Evolutionary conservation across 352 stramenopile genomes (phyloP), one percentile per base, ranked within the genome.

Genomic region (Globisporangium nunn): DNA sequence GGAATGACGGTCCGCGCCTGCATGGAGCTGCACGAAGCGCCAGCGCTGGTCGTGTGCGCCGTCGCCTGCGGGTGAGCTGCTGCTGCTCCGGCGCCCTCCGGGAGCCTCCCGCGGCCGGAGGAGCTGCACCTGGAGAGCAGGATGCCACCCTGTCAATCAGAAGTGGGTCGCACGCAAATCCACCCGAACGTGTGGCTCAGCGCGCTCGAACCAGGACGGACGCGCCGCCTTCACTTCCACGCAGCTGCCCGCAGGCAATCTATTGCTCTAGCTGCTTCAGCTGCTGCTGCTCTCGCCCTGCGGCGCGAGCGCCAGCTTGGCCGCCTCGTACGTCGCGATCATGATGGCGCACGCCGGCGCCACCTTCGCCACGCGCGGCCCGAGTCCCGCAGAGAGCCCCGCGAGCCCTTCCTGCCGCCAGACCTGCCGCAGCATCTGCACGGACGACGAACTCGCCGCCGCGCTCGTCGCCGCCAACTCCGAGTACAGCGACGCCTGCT

Each of bases 281-380:
- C 3, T 55, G n/a, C 18, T 55, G 8, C 23, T 33, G 12, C 39
- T 64, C 28, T 35, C 43, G 17, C 18, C n/a, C 44, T 75, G 56
- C 31, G 70, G 31, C 44, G 74, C 67, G 56, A 87, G 78, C 30
- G 68, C 71, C 56, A 79, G 68, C 67, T 91, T 91, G 46, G 63
- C 63, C 10, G 77, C 77, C 56, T 91, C 79, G 57, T 91, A 88
- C 44, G 74, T 80, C 23, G 72, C 76, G 60, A 90, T 87, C 79
- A 88, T 93, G 59, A 92, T 89, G 39, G 79, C 83, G 48, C 83
- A 92, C 0, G 83, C 75, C 1, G 81, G 81, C 15, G 78, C 83
- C 11, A 91, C 78, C 62, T 91, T 91, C 17, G 78, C 66, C 5
- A 89, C 70, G 23, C 81, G 74, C 28, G 81, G 74, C 8, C 58